Conservation (phyloP, 2,329 filamentous ascomycete species). For the Pseudogymnoascus sp. region DNA sequence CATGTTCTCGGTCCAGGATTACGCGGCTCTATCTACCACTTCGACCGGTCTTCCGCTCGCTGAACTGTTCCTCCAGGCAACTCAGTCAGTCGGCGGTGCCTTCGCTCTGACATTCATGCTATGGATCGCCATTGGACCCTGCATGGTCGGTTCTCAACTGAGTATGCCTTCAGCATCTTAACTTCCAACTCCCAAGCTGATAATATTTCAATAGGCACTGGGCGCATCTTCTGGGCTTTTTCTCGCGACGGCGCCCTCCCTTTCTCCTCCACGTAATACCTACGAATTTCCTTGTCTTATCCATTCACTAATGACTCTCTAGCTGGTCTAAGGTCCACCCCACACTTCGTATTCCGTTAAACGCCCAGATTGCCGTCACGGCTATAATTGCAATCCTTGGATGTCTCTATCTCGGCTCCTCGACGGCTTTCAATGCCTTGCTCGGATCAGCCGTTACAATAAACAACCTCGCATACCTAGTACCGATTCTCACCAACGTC, state of each 20-base stretch:
- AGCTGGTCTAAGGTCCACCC: constrained; percentile 33
- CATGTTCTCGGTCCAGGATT: constrained; percentile 46
- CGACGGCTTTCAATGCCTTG: constrained; percentile 39
- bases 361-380: constrained; percentile 32
- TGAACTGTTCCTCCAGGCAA: constrained; percentile 41
- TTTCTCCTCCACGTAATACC: constrained; percentile 25
- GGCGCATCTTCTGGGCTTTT: constrained; percentile 37
- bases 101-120: constrained; percentile 37
- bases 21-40: constrained; percentile 34
- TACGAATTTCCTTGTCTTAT: constrained; percentile 8
- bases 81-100: constrained; percentile 34
- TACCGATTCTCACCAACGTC: constrained; percentile 40
- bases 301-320: constrained; percentile 15
- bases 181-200: constrained; percentile 11
- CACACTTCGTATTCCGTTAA: constrained; percentile 30
- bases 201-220: constrained; percentile 21
- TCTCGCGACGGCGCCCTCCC: constrained; percentile 38
- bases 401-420: constrained; percentile 37
- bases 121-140: constrained; percentile 34
- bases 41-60: constrained; percentile 38
- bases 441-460: constrained; percentile 35
- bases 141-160: constrained; percentile 30
- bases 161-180: constrained; percentile 16
- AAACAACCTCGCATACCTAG: constrained; percentile 39
- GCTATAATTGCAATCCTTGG: constrained; percentile 34